Conservation (phyloP, 2,329 filamentous ascomycete genomes). For the Phyllosticta citriasiana region DNA sequence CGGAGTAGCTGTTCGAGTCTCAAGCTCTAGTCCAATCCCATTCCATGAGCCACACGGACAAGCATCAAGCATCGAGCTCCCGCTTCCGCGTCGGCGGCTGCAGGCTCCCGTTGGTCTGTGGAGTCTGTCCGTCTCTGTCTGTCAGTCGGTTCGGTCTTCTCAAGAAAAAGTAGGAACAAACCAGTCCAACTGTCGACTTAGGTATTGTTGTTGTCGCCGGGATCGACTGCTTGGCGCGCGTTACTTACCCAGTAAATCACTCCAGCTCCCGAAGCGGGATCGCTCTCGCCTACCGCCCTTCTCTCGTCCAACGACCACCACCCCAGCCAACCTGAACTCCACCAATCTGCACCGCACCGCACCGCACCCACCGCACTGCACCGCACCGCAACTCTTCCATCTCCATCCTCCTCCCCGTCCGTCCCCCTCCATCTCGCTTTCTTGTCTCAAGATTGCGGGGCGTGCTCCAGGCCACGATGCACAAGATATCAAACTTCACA, state of each 20-base stretch:
- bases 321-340: slow-evolving; percentile 1
- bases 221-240: too few species aligned
- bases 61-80: not conserved
- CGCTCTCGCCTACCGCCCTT: slow-evolving; percentile 3
- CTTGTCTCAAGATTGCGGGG: slow-evolving; percentile 4
- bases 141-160: too few species aligned
- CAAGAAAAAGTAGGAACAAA: too few species aligned
- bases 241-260: not conserved
- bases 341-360: slow-evolving; percentile 6
- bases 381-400: slow-evolving; percentile 11
- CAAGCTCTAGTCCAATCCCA: too few species aligned
- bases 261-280: not conserved
- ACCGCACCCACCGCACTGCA: slow-evolving; percentile 3
- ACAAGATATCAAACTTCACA: slow-evolving; percentile 60
- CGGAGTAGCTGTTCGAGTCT: too few species aligned
- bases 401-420: slow-evolving; percentile 3
- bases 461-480: slow-evolving; percentile 37
- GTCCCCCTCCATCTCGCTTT: slow-evolving; percentile 3
- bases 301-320: slow-evolving; percentile 12
- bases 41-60: not conserved
- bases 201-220: too few species aligned
- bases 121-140: too few species aligned
- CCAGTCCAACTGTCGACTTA: too few species aligned
- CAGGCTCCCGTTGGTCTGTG: not conserved
- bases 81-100: not conserved